Evolutionary conservation across 495 filamentous ascomycete genomes (phyloP).

Genomic region (Aspergillus mulundensis): DNA sequence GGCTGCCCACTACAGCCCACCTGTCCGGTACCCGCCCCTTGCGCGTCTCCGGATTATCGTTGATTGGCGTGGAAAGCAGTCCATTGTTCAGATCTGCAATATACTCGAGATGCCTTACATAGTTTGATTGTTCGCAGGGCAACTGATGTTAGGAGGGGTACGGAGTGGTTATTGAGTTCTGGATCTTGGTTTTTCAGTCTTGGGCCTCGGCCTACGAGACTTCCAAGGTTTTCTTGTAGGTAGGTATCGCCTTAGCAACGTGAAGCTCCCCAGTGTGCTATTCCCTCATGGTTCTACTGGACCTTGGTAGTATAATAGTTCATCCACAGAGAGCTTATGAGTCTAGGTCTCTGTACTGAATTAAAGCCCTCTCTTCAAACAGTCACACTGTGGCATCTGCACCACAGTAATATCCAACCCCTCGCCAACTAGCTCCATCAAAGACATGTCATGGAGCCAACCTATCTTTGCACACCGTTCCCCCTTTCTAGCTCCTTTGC

Average conservation of each 20-base stretch:
- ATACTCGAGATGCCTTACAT: not conserved
- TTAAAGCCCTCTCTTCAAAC: too few species aligned
- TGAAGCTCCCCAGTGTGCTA: not conserved
- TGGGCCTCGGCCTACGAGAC: not conserved
- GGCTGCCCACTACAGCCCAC: not conserved
- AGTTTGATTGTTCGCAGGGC: not conserved
- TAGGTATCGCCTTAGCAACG: not conserved
- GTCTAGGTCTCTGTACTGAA: too few species aligned
- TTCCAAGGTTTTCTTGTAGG: not conserved
- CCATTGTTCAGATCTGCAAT: not conserved
- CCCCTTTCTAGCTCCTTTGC: too few species aligned
- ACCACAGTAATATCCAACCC: too few species aligned
- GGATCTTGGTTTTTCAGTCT: not conserved
- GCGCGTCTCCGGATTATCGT: constrained; percentile 1
- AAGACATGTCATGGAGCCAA: too few species aligned
- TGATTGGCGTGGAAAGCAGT: not conserved
- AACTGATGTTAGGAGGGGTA: not conserved
- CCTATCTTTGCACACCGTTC: too few species aligned
- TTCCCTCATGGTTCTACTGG: too few species aligned
- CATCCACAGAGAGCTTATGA: too few species aligned
- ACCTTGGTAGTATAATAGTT: too few species aligned
- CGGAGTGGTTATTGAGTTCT: not conserved
- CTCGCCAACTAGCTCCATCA: too few species aligned
- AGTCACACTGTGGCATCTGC: too few species aligned
- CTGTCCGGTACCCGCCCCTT: not conserved